Base-by-base conservation (phyloP, 495 filamentous ascomycete species). In the Apodospora peruviana region DNA sequence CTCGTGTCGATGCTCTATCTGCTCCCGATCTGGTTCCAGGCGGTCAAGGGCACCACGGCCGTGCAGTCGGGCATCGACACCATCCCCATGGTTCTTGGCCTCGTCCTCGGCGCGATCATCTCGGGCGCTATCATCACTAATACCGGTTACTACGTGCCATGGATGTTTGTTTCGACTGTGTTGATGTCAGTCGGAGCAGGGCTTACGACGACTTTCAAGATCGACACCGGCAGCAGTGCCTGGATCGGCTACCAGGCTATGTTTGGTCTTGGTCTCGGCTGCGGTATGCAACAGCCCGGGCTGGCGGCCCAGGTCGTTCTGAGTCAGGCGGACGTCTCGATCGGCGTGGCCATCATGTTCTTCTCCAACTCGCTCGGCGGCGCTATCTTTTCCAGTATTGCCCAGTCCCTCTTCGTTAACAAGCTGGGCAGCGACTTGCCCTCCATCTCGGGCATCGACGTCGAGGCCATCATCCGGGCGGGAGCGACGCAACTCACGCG, bases 221-320 rank as follows among this genome's bases (percentile, higher is more conserved):
- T 53, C 0, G 54, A 53, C 47, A 68, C 67, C 4, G 42, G 46
- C 21, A 53, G 59, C 2, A 51, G 47, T 3, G 48, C 69, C 10
- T 86, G 81, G 82, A 82, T 85, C 40, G 81, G 82, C 2, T 85
- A 79, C 55, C 82, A 85, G 53, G 66, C 82, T 25, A 25, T 86
- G 9, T 77, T 66, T 43, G 83, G 85, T n/a, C 36, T 38, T 5
- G 36, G 58, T n/a, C 5, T n/a, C 37, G 37, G 18, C 17, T 18
- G 8, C 37, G 36, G 36, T 12, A n/a, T 38, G 5, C 36, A 38
- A 9, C 36, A 38, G 16, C 16, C 36, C 16, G 7, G 5, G 5
- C 9, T 38, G 10, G 36, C 10, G 5, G 16, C 16, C 9, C 36
- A 38, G 16, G 8, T n/a, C 16, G 8, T 17, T 5, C 10, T 38